A percentile compares a stretch with the other conserved stretches of the same genome.
Conservation (phyloP, 1,139 yeast genomes). For the Ogataea hybrid region DNA sequence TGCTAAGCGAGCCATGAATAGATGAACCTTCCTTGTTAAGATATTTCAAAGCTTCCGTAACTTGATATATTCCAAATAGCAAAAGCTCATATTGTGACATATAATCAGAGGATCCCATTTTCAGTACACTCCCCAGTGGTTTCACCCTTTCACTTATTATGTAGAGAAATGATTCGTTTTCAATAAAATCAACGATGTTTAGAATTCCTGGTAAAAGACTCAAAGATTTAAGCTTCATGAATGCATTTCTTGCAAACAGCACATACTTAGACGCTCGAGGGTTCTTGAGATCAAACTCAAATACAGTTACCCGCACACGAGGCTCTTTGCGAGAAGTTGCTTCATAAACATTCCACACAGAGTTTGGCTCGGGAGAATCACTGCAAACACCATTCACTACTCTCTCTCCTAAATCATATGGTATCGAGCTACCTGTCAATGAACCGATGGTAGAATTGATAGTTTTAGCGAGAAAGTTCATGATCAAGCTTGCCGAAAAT, state of each 20-base stretch:
- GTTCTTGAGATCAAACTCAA: conserved; percentile 56
- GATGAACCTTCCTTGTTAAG: conserved; percentile 63
- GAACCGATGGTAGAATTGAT: conserved; percentile 54
- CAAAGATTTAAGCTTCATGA: conserved; percentile 62
- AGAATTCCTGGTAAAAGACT: conserved; percentile 74
- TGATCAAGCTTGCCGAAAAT: conserved; percentile 20
- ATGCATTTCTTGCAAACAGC: conserved; percentile 60
- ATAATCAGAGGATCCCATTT: conserved; percentile 20
- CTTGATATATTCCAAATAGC: conserved; percentile 57
- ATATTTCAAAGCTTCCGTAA: conserved; percentile 57
- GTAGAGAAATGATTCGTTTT: conserved; percentile 58
- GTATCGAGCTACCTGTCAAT: conserved; percentile 53
- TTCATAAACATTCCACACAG: conserved; percentile 42
- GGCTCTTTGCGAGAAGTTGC: conserved; percentile 42
- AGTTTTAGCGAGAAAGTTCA: conserved; percentile 63
- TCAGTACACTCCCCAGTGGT: conserved; percentile 49
- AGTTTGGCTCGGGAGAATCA: conserved; percentile 25
- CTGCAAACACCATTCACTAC: conserved; percentile 28
- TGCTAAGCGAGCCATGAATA: conserved; percentile 62
- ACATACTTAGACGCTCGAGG: conserved; percentile 37
- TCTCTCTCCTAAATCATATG: conserved; percentile 53
- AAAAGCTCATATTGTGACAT: conserved; percentile 38
- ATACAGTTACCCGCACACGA: conserved; percentile 48
- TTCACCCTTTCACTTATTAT: conserved; percentile 73
- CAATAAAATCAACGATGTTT: conserved; percentile 65